Percentiles rank a stretch among this genome's conserved stretches.
phyloP scores from a whole-genome alignment of 1,139 yeast genomes.

The Chernovozyma sophiae-reginae region DNA sequence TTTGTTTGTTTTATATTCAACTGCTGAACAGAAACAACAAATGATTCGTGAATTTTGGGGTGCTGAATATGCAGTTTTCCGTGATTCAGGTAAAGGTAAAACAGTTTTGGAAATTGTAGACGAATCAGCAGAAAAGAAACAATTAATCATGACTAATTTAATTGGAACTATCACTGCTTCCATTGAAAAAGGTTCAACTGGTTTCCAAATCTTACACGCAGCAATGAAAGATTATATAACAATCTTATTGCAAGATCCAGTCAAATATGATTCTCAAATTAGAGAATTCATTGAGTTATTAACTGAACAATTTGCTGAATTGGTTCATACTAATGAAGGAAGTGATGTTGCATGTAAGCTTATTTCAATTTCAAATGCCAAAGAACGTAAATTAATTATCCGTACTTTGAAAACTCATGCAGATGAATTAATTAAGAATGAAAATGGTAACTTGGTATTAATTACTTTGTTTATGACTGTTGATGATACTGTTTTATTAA shows the following conservation, averaged over 20 bases:
- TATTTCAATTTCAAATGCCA: slow-evolving; percentile 81
- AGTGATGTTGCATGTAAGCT: slow-evolving; percentile 81
- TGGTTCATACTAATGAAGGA: slow-evolving; percentile 94
- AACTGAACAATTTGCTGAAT: slow-evolving; percentile 86
- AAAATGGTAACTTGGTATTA: slow-evolving; percentile 79
- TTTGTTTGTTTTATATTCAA: slow-evolving; percentile 78
- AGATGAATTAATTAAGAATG: slow-evolving; percentile 72
- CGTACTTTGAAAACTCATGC: slow-evolving; percentile 72
- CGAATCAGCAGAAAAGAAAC: slow-evolving; percentile 80
- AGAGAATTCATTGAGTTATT: slow-evolving; percentile 80
- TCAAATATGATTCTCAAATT: slow-evolving; percentile 53
- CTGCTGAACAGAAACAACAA: slow-evolving; percentile 79
- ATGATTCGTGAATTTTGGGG: slow-evolving; percentile 97
- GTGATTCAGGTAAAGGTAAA: slow-evolving; percentile 64
- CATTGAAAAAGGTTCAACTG: slow-evolving; percentile 92
- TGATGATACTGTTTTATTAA: slow-evolving; percentile 85
- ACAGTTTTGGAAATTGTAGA: slow-evolving; percentile 62
- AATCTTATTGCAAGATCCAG: slow-evolving; percentile 53
- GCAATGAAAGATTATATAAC: slow-evolving; percentile 88
- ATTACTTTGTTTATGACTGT: slow-evolving; percentile 79
- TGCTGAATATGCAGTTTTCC: slow-evolving; percentile 89
- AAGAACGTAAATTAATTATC: slow-evolving; percentile 81
- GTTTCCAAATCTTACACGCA: slow-evolving; percentile 93
- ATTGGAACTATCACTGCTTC: slow-evolving; percentile 83
- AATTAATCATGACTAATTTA: slow-evolving; percentile 69